Conservation (phyloP, 202 grass and related monocot species). For the Carex sylvatica region DNA sequence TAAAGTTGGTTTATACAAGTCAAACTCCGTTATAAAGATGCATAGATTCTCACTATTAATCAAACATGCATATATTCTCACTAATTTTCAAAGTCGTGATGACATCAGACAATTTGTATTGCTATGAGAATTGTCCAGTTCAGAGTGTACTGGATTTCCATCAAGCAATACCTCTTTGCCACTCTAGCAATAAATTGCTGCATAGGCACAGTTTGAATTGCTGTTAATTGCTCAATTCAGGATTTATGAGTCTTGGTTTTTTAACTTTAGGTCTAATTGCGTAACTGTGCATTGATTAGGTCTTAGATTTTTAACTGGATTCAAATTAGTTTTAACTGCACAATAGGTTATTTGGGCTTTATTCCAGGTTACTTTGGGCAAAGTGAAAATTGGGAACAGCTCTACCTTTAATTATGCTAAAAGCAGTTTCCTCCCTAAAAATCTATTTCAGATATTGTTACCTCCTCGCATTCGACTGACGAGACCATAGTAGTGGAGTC, state of each 20-base stretch:
- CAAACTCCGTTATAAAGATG: too few relatives aligned
- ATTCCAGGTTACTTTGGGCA: background rate
- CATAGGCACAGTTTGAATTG: too few relatives aligned
- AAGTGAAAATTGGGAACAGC: background rate
- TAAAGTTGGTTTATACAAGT: too few relatives aligned
- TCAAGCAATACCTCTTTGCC: too few relatives aligned
- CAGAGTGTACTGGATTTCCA: too few relatives aligned
- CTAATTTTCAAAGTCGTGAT: too few relatives aligned
- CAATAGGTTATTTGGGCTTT: background rate
- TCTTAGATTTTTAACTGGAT: background rate
- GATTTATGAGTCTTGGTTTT: background rate
- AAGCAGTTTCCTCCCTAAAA: background rate
- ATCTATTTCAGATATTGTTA: constrained; percentile 53
- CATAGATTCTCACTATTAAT: too few relatives aligned
- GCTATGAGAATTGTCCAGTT: too few relatives aligned
- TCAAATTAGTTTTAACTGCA: background rate
- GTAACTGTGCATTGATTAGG: background rate
- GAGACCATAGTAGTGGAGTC: constrained; percentile 87
- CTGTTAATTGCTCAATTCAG: background rate
- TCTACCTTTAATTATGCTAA: background rate
- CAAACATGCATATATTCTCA: too few relatives aligned
- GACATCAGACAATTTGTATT: too few relatives aligned
- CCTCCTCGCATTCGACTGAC: constrained; percentile 78
- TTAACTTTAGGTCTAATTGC: background rate
- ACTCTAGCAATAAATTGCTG: too few relatives aligned